Evolutionary conservation across 352 stramenopile genomes (phyloP).

Genomic region (Globisporangium paroecandrum): DNA sequence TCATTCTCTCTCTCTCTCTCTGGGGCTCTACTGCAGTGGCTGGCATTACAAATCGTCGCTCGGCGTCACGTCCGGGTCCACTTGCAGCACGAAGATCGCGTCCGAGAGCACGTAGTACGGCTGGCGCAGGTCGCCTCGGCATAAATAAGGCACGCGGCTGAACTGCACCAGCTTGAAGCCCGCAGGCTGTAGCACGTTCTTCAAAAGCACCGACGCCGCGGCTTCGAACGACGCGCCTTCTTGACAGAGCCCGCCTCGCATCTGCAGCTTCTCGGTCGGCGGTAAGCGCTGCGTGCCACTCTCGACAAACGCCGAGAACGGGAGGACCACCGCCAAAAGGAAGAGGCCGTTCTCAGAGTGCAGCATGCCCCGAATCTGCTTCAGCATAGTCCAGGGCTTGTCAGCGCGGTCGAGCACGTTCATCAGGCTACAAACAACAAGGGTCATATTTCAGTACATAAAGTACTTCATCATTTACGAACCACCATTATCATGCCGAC

Average conservation of each 20-base stretch:
- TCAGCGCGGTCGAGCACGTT: constrained; percentile 83
- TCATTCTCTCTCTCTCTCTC: neutral
- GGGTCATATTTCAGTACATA: neutral
- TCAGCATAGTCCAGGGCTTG: constrained; percentile 75
- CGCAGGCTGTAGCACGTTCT: constrained; percentile 61
- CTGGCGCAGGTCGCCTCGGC: constrained; percentile 68
- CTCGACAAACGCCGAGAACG: constrained; percentile 81
- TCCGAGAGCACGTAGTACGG: constrained; percentile 86
- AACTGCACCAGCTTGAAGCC: constrained; percentile 80
- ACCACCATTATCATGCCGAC: neutral
- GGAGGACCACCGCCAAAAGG: constrained; percentile 73
- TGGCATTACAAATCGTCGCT: neutral
- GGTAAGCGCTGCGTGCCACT: constrained; percentile 59
- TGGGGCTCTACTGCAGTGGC: neutral
- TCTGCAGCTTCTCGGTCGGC: constrained; percentile 62
- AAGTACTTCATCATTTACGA: neutral
- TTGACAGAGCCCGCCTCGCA: constrained; percentile 58
- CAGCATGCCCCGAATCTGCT: constrained; percentile 71
- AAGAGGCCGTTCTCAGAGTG: constrained; percentile 70
- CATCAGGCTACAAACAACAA: constrained; percentile 42
- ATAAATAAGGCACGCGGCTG: constrained; percentile 82
- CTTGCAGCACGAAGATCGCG: constrained; percentile 77
- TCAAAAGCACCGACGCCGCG: constrained; percentile 50
- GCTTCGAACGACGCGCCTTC: constrained; percentile 68
- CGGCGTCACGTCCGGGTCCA: constrained; percentile 26